phyloP scores from a whole-genome alignment of 1,284 basidiomycete genomes.

The Ceratobasidium sp. region DNA sequence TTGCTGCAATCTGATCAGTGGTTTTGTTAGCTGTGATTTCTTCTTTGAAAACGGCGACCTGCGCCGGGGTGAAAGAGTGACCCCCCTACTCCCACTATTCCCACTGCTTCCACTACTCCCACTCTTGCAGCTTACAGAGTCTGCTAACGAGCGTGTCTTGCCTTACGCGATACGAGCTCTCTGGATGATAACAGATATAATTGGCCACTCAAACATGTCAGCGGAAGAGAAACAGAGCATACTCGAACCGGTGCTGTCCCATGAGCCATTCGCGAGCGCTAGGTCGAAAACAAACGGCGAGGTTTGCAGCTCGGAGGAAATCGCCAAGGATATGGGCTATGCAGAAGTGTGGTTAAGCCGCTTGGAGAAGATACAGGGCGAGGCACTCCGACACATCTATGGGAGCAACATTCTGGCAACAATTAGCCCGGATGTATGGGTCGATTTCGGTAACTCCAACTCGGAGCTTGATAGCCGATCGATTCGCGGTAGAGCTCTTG shows the following conservation, averaged over 20 bases:
- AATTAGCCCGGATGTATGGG: too few relatives aligned
- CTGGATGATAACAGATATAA: background rate
- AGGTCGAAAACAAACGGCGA: background rate
- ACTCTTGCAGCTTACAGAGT: background rate
- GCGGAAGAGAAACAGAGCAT: background rate
- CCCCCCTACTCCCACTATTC: too few relatives aligned
- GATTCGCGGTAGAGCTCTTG: too few relatives aligned
- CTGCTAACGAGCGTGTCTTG: background rate
- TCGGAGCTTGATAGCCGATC: too few relatives aligned
- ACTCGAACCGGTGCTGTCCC: background rate
- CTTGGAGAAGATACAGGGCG: background rate
- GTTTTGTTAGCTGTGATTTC: background rate
- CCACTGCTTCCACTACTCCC: too few relatives aligned
- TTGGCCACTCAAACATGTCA: background rate
- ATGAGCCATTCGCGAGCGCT: background rate
- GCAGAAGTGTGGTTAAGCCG: background rate
- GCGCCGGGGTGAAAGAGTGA: too few relatives aligned
- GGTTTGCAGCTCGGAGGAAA: background rate
- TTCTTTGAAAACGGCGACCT: too few relatives aligned
- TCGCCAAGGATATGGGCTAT: background rate
- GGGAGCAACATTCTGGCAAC: too few relatives aligned
- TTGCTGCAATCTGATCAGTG: background rate
- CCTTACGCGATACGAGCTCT: background rate
- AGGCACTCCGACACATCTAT: background rate
- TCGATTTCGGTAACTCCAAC: too few relatives aligned